Conservation (phyloP, 78 protist genomes). For the Dictyostelium firmibasis region DNA sequence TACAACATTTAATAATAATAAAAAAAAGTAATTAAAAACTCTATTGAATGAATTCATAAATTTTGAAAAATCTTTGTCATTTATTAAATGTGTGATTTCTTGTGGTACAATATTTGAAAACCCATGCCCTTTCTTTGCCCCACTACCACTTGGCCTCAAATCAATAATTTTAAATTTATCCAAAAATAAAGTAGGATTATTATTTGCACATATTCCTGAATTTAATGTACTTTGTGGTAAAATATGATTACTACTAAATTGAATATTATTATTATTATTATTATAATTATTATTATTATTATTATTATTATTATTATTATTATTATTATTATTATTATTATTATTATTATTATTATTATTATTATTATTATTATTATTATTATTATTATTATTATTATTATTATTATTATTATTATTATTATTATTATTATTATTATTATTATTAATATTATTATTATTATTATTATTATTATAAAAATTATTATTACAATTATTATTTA, state of each 20-base stretch:
- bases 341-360: too few species aligned
- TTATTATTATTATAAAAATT: not conserved
- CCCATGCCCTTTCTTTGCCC: not conserved
- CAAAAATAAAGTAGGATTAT: not conserved
- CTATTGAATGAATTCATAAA: not conserved
- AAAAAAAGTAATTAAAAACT: not conserved
- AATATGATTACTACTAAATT: not conserved
- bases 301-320: not conserved
- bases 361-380: too few species aligned
- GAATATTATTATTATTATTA: not conserved
- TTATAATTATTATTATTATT: not conserved
- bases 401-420: too few species aligned
- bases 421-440: too few species aligned
- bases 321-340: too few species aligned
- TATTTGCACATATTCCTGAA: not conserved
- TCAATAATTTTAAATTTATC: slow-evolving; percentile 3
- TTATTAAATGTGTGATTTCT: not conserved
- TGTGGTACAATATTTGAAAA: not conserved
- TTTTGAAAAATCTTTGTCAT: not conserved
- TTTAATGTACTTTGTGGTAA: not conserved
- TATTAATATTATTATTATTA: too few species aligned
- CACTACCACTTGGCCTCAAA: not conserved
- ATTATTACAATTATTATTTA: not conserved
- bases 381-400: too few species aligned
- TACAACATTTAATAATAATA: not conserved